Base-by-base conservation (phyloP, 1,284 basidiomycete species). In the Coniferiporia weirii region DNA sequence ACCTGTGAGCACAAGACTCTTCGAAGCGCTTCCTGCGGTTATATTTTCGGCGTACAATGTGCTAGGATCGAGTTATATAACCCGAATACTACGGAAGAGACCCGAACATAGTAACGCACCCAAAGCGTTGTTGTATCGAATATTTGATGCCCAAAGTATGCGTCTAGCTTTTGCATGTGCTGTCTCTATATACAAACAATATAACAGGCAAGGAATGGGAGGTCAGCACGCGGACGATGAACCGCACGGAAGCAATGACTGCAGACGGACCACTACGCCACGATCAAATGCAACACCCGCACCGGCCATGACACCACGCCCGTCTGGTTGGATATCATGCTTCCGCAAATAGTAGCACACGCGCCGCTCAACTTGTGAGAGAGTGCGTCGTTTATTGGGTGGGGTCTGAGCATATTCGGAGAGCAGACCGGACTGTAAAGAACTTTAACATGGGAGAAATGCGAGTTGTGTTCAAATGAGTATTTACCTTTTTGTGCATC, bases 211-310 rank as follows among this genome's bases (percentile, higher is more conserved):
- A 20, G 47, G 22, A 9, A 47, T 48, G 22, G 3, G 27, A 19
- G 27, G 27, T 27, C 20, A 12, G 38, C 17, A 15, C n/a, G 9
- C 49, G 12, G n/a, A 8, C 15, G 43, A 4, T 19, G 44, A 44
- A 35, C 36, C 44, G 22, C 20, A 38, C 19, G n/a, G 9, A 27
- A 2, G 22, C n/a, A 35, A 17, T 27, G 17, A 46, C 10, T 13
- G 17, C 20, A 52, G 5, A 47, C 54, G 22, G n/a, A 61, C 60
- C 44, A 61, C 60, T 50, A 61, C 53, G 19, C 54, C 56, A 10
- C 60, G 54, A 22, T 61, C 60, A 36, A 57, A 61, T 32, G 60
- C 50, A 22, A 61, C 47, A n/a, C 60, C 60, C 6, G 60, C 60
- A 34, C 60, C 54, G n/a, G 60, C 60, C 54, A 61, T 57, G 3